Evolutionary conservation across 148 eudicot species (phyloP).

Genomic region (Cornus suecica): DNA sequence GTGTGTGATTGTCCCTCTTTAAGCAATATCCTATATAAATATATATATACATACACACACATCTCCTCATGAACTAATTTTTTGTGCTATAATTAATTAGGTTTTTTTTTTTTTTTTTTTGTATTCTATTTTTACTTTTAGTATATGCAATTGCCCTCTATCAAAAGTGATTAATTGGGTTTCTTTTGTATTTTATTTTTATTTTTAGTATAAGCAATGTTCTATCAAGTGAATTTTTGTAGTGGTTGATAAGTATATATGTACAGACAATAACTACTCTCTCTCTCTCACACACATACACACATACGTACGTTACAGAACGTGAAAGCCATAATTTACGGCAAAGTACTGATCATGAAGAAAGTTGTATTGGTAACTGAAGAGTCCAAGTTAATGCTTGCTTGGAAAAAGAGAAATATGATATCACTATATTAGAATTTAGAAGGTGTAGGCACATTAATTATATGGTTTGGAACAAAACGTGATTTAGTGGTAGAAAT

Average conservation of each 20-base stretch:
- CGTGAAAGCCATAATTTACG: not conserved
- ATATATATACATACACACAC: too few species aligned
- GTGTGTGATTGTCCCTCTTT: too few species aligned
- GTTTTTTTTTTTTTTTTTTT: too few species aligned
- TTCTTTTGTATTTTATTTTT: too few species aligned
- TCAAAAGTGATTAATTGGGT: too few species aligned
- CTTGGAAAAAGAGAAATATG: not conserved
- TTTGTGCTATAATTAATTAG: not conserved
- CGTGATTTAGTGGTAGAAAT: not conserved
- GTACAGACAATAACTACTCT: not conserved
- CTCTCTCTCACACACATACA: not conserved
- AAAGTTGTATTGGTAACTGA: not conserved
- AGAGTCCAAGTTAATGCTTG: not conserved
- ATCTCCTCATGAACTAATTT: too few species aligned
- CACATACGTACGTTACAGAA: not conserved
- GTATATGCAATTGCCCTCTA: too few species aligned
- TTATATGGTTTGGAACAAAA: not conserved
- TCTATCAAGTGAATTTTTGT: not conserved
- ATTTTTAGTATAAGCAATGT: too few species aligned
- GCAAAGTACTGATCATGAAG: not conserved
- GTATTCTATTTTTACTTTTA: too few species aligned
- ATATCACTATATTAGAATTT: too few species aligned
- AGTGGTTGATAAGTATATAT: too few species aligned
- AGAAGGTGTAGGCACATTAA: not conserved
- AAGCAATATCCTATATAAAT: too few species aligned